phyloP scores from a whole-genome alignment of 306 rosid species.

The Sechiopsis laciniata region DNA sequence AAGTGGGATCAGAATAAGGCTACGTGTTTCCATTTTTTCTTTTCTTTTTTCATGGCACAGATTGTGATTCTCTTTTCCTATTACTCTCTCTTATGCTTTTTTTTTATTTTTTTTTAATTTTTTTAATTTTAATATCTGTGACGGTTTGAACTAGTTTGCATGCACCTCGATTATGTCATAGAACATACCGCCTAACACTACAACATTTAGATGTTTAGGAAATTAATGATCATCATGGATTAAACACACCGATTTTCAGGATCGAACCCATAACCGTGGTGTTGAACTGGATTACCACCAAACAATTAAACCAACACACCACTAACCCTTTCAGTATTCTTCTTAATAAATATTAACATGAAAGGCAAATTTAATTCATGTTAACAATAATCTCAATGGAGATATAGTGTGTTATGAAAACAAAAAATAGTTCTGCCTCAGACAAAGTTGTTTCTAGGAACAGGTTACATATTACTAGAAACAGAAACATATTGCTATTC shows the following conservation, averaged over 20 bases:
- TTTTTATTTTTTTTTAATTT: too few relatives aligned
- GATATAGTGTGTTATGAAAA: background rate
- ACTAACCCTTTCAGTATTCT: too few relatives aligned
- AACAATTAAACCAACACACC: too few relatives aligned
- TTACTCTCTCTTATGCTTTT: slow-evolving; percentile 32
- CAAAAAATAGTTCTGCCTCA: background rate
- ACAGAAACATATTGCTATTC: background rate
- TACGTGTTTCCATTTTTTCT: slow-evolving; percentile 23
- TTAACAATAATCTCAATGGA: background rate
- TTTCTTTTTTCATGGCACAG: slow-evolving; percentile 27
- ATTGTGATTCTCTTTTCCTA: slow-evolving; percentile 35
- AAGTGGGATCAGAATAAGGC: slow-evolving; percentile 58
- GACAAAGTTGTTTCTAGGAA: background rate
- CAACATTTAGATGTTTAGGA: too few relatives aligned
- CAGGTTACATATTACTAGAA: background rate
- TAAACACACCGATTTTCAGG: too few relatives aligned
- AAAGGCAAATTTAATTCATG: background rate
- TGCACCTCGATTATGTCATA: too few relatives aligned
- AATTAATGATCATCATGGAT: too few relatives aligned
- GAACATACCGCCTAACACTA: too few relatives aligned
- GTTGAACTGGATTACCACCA: too few relatives aligned
- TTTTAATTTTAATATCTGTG: too few relatives aligned
- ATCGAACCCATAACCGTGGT: too few relatives aligned
- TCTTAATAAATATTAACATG: background rate
- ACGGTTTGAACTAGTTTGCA: too few relatives aligned